Conservation (phyloP, 192 early-diverging fungal genomes). For the Geosiphon pyriformis region DNA sequence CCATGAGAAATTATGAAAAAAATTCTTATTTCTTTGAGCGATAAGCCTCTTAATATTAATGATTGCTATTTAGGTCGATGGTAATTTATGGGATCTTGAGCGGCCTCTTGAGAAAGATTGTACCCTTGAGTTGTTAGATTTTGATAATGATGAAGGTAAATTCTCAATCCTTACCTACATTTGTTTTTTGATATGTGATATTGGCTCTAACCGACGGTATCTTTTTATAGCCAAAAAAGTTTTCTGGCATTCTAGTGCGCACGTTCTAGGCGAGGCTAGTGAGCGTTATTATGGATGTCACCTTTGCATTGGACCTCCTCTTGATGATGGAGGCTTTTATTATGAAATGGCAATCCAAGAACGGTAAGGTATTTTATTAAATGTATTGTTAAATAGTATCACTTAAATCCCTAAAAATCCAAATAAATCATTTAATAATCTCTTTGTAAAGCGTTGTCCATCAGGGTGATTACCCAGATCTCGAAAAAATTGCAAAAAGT, state of each 20-base stretch:
- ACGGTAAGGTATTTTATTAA: conserved; percentile 30
- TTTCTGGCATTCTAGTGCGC: conserved; percentile 98
- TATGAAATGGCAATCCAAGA: conserved; percentile 84
- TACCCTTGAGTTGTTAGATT: conserved; percentile 85
- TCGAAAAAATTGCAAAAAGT: conserved; percentile 83
- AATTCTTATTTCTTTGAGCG: background rate
- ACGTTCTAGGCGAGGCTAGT: conserved; percentile 94
- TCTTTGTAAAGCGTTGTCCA: conserved; percentile 54
- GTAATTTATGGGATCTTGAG: conserved; percentile 80
- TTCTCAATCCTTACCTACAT: background rate
- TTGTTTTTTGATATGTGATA: background rate
- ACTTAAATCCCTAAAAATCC: background rate
- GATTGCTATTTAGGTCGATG: conserved; percentile 51
- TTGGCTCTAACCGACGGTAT: background rate
- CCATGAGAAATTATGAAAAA: background rate
- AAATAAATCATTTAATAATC: conserved; percentile 2
- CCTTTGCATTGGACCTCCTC: conserved; percentile 93
- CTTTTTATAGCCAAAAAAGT: conserved; percentile 58
- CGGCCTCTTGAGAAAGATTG: conserved; percentile 81
- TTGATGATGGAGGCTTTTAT: conserved; percentile 96
- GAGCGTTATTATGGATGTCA: conserved; percentile 98
- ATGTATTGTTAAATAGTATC: background rate
- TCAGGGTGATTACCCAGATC: conserved; percentile 75
- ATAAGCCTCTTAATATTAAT: background rate
- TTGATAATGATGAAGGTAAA: conserved; percentile 82